Evolutionary conservation across 805 yeast genomes (phyloP).

Genomic region (Saccharomycopsis fibuligera): DNA sequence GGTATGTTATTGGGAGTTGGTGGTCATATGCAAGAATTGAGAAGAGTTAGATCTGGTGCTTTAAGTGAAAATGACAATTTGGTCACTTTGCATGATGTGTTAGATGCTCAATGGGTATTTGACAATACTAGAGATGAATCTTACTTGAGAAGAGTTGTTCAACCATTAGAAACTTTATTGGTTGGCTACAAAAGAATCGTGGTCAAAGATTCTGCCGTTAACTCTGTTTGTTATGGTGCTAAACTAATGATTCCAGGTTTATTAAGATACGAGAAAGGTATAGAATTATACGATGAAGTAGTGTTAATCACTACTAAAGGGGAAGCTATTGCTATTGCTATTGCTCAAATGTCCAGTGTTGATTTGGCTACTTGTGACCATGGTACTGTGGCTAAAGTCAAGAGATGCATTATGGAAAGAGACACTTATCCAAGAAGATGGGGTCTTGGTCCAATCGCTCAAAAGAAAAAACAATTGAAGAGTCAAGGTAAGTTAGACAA

Average conservation of each 20-base stretch:
- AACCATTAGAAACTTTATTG: conserved; percentile 89
- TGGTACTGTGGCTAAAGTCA: conserved; percentile 97
- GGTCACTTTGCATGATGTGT: conserved; percentile 93
- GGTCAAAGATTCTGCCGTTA: conserved; percentile 91
- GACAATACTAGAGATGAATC: conserved; percentile 97
- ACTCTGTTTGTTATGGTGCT: conserved; percentile 98
- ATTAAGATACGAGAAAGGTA: conserved; percentile 94
- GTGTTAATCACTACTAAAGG: conserved; percentile 98
- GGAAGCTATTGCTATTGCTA: conserved; percentile 97
- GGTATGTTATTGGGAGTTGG: conserved; percentile 99
- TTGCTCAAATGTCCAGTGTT: conserved; percentile 98
- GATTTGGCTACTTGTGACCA: conserved; percentile 96
- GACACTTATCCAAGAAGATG: conserved; percentile 99
- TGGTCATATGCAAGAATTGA: conserved; percentile 99
- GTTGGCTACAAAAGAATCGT: conserved; percentile 96
- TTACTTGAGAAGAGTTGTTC: conserved; percentile 86
- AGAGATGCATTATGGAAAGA: conserved; percentile 99
- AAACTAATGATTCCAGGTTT: conserved; percentile 98
- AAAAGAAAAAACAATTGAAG: conserved; percentile 96
- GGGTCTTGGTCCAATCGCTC: conserved; percentile 99
- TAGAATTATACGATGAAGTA: conserved; percentile 95
- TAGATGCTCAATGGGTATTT: conserved; percentile 97
- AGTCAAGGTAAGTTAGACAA: conserved; percentile 96
- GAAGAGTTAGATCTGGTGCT: conserved; percentile 99
- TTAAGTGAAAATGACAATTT: conserved; percentile 81